phyloP scores from a whole-genome alignment of 768 basidiomycete genomes.

The Filobasidium floriforme region DNA sequence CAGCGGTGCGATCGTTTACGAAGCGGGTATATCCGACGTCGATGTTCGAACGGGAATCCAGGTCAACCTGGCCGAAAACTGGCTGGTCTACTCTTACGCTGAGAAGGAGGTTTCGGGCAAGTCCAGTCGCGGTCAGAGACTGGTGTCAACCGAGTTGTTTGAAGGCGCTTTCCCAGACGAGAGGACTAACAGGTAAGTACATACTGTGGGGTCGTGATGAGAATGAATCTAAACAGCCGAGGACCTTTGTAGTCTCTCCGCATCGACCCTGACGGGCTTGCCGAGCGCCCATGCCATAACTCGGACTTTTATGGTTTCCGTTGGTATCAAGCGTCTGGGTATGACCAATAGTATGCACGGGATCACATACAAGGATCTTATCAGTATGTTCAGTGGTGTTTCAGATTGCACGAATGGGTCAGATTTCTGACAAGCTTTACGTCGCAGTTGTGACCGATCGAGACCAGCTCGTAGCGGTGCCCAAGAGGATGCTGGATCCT shows the following conservation, averaged over 20 bases:
- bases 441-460: slow-evolving; percentile 65
- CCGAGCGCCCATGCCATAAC: slow-evolving; percentile 57
- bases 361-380: slow-evolving; percentile 74
- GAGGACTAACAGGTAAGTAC: slow-evolving; percentile 61
- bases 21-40: slow-evolving; percentile 52
- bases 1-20: slow-evolving; percentile 71
- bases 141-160: slow-evolving; percentile 82
- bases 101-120: slow-evolving; percentile 53
- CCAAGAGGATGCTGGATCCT: slow-evolving; percentile 69
- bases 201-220: background rate
- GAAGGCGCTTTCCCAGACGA: slow-evolving; percentile 65
- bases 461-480: slow-evolving; percentile 66
- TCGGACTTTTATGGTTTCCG: slow-evolving; percentile 63
- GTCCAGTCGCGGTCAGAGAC: slow-evolving; percentile 58
- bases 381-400: slow-evolving; percentile 54
- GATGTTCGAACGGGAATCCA: slow-evolving; percentile 49
- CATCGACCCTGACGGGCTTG: slow-evolving; percentile 54
- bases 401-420: background rate
- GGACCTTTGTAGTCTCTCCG: background rate
- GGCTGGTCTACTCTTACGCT: slow-evolving; percentile 83
- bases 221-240: background rate
- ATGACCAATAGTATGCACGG: slow-evolving; percentile 81
- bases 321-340: slow-evolving; percentile 61
- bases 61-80: slow-evolving; percentile 72
- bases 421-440: background rate